phyloP scores from a whole-genome alignment of 768 basidiomycete species.

The Tulasnella sp. region DNA sequence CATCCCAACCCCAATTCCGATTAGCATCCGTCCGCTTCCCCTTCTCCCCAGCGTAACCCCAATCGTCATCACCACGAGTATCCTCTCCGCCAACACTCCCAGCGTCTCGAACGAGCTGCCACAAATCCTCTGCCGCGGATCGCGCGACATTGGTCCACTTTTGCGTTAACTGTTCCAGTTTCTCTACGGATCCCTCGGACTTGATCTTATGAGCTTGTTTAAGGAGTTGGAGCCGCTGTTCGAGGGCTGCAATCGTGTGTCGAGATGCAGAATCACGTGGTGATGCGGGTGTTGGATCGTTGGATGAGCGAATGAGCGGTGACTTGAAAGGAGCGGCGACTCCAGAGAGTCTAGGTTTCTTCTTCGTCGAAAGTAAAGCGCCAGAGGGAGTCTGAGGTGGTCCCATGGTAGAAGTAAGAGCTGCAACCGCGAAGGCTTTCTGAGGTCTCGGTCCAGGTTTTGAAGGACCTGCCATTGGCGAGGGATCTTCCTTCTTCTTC shows the following conservation, averaged over 20 bases:
- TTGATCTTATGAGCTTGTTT: conserved; percentile 27
- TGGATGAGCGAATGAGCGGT: conserved; percentile 19
- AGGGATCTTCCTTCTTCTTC: not conserved
- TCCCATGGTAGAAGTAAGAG: not conserved
- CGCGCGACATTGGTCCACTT: conserved; percentile 28
- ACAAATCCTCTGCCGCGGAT: conserved; percentile 28
- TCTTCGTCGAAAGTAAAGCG: not conserved
- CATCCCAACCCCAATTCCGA: conserved; percentile 14
- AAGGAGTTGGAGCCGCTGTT: conserved; percentile 21
- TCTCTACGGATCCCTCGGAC: conserved; percentile 13
- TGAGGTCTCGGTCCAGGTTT: not conserved
- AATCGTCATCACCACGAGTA: not conserved
- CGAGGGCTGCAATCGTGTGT: conserved; percentile 15
- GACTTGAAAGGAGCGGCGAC: conserved; percentile 27
- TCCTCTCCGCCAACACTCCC: conserved; percentile 1
- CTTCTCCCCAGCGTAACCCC: conserved; percentile 5
- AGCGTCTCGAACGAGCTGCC: conserved; percentile 18
- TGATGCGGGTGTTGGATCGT: conserved; percentile 5
- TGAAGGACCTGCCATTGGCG: not conserved
- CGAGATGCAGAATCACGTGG: not conserved
- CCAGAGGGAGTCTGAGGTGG: not conserved
- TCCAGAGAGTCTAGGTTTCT: not conserved
- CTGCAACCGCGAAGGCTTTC: not conserved
- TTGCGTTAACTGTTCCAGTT: not conserved
- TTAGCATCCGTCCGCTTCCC: not conserved